phyloP scores from a whole-genome alignment of 495 filamentous ascomycete species.

The Chaetomidium leptoderma region DNA sequence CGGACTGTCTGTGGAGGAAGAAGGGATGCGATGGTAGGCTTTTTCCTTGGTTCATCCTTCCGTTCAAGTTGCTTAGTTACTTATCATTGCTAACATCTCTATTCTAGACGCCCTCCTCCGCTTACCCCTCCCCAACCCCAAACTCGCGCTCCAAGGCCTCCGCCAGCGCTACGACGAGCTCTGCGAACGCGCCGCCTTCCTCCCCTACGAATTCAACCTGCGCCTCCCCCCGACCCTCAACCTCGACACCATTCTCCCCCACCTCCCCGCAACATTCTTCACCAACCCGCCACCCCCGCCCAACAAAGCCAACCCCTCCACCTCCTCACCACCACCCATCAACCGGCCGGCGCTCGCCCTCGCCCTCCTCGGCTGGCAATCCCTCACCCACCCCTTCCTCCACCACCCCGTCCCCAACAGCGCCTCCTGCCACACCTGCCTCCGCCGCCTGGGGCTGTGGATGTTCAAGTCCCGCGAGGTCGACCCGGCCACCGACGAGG shows the following conservation, averaged over 20 bases:
- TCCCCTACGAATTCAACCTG: slow-evolving; percentile 52
- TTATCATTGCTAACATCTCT: neutral
- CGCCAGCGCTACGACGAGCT: slow-evolving; percentile 59
- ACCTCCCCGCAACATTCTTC: slow-evolving; percentile 47
- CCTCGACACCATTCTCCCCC: slow-evolving; percentile 46
- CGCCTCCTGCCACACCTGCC: slow-evolving; percentile 77
- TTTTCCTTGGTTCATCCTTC: neutral
- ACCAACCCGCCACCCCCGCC: slow-evolving; percentile 35
- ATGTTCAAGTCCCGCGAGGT: slow-evolving; percentile 69
- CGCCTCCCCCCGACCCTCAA: slow-evolving; percentile 44
- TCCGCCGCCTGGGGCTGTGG: slow-evolving; percentile 88
- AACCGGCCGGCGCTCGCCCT: slow-evolving; percentile 68
- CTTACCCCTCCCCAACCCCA: slow-evolving; percentile 53
- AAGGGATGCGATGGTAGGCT: slow-evolving; percentile 74
- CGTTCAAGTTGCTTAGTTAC: neutral
- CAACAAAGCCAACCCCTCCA: slow-evolving; percentile 18
- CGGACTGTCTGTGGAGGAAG: slow-evolving; percentile 80
- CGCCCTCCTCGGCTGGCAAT: slow-evolving; percentile 83
- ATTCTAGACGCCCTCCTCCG: slow-evolving; percentile 41
- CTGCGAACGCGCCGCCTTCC: slow-evolving; percentile 40
- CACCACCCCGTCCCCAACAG: slow-evolving; percentile 53
- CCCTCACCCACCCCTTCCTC: slow-evolving; percentile 58
- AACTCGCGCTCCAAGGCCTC: slow-evolving; percentile 52
- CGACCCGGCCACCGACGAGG: slow-evolving; percentile 41
- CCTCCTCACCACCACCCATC: slow-evolving; percentile 33